Conservation (phyloP, 2,329 filamentous ascomycete genomes). For the Ceratocystis ficicola region DNA sequence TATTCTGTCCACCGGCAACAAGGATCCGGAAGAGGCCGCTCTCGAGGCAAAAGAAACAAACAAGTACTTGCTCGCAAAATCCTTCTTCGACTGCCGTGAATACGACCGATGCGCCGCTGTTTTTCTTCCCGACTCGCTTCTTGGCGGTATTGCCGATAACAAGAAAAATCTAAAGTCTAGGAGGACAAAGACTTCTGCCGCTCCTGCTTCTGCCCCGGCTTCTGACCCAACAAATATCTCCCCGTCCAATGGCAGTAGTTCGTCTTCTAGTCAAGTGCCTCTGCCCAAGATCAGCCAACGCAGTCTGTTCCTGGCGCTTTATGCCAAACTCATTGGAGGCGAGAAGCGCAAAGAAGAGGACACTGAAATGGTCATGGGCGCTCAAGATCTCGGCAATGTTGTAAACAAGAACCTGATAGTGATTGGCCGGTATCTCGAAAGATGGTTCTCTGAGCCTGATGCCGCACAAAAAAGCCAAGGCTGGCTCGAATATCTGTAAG, state of each 20-base stretch:
- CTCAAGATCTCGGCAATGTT: slow-evolving; percentile 73
- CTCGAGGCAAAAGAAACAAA: slow-evolving; percentile 69
- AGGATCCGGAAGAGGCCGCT: slow-evolving; percentile 58
- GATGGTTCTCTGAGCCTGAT: slow-evolving; percentile 63
- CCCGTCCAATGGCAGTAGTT: slow-evolving; percentile 23
- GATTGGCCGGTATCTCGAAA: slow-evolving; percentile 63
- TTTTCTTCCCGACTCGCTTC: slow-evolving; percentile 68
- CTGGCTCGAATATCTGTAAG: slow-evolving; percentile 77
- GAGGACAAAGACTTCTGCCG: not conserved
- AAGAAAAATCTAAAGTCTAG: slow-evolving; percentile 32
- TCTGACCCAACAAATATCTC: slow-evolving; percentile 24
- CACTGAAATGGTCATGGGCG: slow-evolving; percentile 91
- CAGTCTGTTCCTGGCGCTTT: slow-evolving; percentile 80
- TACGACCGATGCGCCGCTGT: slow-evolving; percentile 87
- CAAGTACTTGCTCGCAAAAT: slow-evolving; percentile 81
- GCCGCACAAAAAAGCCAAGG: slow-evolving; percentile 59
- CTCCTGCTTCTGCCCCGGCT: not conserved
- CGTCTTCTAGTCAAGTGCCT: slow-evolving; percentile 24
- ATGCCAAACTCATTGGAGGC: slow-evolving; percentile 82
- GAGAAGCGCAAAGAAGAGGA: slow-evolving; percentile 96
- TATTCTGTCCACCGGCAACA: slow-evolving; percentile 41
- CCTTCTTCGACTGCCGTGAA: slow-evolving; percentile 89
- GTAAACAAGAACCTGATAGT: slow-evolving; percentile 72
- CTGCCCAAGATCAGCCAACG: slow-evolving; percentile 66
- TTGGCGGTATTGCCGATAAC: slow-evolving; percentile 51